Base-by-base conservation (phyloP, 441 rosid species). In the Sinapis alba region DNA sequence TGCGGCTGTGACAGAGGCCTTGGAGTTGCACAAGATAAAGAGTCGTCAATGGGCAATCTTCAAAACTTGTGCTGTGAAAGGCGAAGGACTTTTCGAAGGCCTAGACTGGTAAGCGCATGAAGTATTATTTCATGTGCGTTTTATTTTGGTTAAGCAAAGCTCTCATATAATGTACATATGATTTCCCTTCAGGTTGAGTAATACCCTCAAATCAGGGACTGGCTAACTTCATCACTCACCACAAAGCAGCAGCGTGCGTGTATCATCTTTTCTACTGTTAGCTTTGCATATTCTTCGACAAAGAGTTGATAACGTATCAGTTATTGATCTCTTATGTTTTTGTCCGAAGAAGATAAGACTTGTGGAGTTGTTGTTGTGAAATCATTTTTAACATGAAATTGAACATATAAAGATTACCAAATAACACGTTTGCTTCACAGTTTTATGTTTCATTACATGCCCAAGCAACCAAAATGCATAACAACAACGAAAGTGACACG, bases 11-110 rank as follows among this genome's bases (percentile, higher is more conserved):
- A 72, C 85, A 5, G 90, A 83, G 71, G 85, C 87, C 30, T 80
- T 88, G 83, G 94, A 89, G 65, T 79, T 84, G 84, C 96, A 86
- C 78, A 90, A 88, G 79, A 82, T 88, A 20, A 90, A 88, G 82
- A 86, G 71, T 69, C 85, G 89, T 27, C 91, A 86, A 34, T 88
- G 92, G 92, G 63, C 90, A 53, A 88, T 88, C 64, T 88, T 88
- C 78, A 88, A 86, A 76, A 83, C 91, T 50, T 86, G 87, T 83
- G 91, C 91, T 20, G 66, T 83, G 12, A 88, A 88, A 64, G 93
- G 90, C 30, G 91, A 86, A 83, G 93, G 93, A 51, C 90, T 88
- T 36, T 84, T 81, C 61, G 88, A 88, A 78, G 93, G 96, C 65
- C 62, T 87, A 72, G 91, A 88, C 82, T 88, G 95, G 90, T 90